Base-by-base conservation (phyloP, 257 asterid genomes). In the Gentiana straminea region DNA sequence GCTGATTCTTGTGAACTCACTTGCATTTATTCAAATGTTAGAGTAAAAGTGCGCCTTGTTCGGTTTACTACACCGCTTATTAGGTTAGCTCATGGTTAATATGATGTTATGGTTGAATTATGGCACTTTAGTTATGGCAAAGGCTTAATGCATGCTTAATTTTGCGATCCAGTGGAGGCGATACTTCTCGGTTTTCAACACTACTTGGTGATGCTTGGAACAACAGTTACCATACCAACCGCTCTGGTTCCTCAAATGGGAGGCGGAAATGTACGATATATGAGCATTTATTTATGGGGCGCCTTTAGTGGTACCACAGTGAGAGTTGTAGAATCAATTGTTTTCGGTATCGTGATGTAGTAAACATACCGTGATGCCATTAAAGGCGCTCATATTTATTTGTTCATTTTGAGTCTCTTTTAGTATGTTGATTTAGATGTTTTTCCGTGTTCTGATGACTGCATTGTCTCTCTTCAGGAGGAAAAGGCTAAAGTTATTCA, bases 191-290 rank as follows among this genome's bases (percentile, higher is more conserved):
- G 94, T 2, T 87, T 87, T 66, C 96, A 87, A 54, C 94, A 87
- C 66, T 87, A 87, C 70, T 52, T 87, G 41, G 96, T 87, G 55
- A 83, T 87, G 87, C 94, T 87, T 10, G 93, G 89, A 54, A 84
- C 96, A 10, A 70, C 84, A 3, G 94, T 84, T 68, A 73, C 84
- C 58, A 87, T 87, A 58, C 89, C 96, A 10, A 71, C 87, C 7
- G 93, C 92, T 9, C 67, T 87, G 51, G 96, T 87, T 68, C 94
- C 94, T 70, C 96, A 87, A 70, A 87, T 87, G 96, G 96, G 96
- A 70, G 96, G 96, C 64, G 93, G 94, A 80, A 77, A 80, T 49
- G 94, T 87, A 65, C 80, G 90, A 38, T 65, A 38, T 68, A 48
- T 52, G 62, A 13, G 38, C 52, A 41, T 58, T 52, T 36, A 46